phyloP scores from a whole-genome alignment of 495 filamentous ascomycete species.

The Xylaria bambusicola region DNA sequence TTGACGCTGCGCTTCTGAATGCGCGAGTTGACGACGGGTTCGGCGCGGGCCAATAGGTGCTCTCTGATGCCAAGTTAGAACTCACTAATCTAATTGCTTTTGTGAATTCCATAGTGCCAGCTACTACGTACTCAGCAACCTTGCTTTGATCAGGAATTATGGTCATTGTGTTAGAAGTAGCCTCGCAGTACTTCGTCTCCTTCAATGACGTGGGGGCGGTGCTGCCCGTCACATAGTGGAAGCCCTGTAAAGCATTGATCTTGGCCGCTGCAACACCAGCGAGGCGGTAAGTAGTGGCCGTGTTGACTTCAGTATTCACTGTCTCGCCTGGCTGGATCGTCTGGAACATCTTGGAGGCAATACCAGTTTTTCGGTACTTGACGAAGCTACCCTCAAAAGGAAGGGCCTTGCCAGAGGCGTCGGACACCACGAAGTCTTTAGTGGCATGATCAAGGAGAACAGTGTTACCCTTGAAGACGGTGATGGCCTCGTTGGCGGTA shows the following conservation, averaged over 20 bases:
- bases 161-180: conserved; percentile 22
- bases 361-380: conserved; percentile 28
- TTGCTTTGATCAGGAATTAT: conserved; percentile 30
- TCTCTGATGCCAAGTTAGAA: conserved; percentile 18
- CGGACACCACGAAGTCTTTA: conserved; percentile 29
- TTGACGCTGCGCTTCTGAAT: conserved; percentile 29
- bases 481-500: conserved; percentile 29
- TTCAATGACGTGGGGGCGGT: conserved; percentile 24
- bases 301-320: conserved; percentile 27
- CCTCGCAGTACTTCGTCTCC: conserved; percentile 22
- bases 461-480: conserved; percentile 37
- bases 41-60: conserved; percentile 20
- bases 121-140: conserved; percentile 20
- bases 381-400: conserved; percentile 32
- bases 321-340: conserved; percentile 31
- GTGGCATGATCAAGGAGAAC: conserved; percentile 30
- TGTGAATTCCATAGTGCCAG: neutral
- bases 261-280: conserved; percentile 22
- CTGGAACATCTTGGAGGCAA: conserved; percentile 29
- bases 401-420: conserved; percentile 26
- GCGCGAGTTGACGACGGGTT: conserved; percentile 19
- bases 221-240: conserved; percentile 29
- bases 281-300: conserved; percentile 29
- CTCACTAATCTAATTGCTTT: neutral
- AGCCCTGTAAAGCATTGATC: conserved; percentile 29